Evolutionary conservation across 1,139 yeast genomes (phyloP), one percentile per base, ranked within the genome.

Genomic region (Pichia sp.): DNA sequence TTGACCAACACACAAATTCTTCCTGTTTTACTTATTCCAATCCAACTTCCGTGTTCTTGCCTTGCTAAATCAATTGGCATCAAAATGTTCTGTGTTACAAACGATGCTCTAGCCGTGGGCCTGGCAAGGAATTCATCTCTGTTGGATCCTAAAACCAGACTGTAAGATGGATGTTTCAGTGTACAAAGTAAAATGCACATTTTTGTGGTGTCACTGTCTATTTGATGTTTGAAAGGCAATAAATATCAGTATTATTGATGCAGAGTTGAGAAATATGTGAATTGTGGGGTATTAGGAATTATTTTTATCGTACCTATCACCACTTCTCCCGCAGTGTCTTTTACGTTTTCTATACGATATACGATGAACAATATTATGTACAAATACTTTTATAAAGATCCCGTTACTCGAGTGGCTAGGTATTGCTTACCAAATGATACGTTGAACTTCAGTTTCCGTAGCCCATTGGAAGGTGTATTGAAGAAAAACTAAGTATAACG

Each of bases 41-140:
- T 78, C 98, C 98, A 92, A 0, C 97, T 86, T 0, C 98, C 97
- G 57, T 80, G 88, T 54, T 81, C 90, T 0, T 71, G 67, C 45
- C 92, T 68, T 1, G 83, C 89, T 56, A 85, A 63, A 64, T 92
- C 98, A 35, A 74, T 68, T 0, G 97, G 97, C 7, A 86, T 77
- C 13, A 89, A 63, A 3, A 86, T 67, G 35, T 67, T 60, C 16
- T 46, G 41, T 3, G 39, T 30, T 15, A 79, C 69, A 60, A 75
- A 72, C n/a, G 72, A 67, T 0, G 94, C 95, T 16, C 65, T 63
- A 51, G 76, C 73, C 0, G 97, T 90, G 4, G 85, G 82, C 44
- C 97, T 68, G 44, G 72, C 74, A 60, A 84, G 80, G 59, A 70
- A 86, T 63, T 92, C 97, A 62, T 92, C 98, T 44, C 97, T 66